phyloP scores from a whole-genome alignment of 352 stramenopile species.

The Pythium guiyangense region DNA sequence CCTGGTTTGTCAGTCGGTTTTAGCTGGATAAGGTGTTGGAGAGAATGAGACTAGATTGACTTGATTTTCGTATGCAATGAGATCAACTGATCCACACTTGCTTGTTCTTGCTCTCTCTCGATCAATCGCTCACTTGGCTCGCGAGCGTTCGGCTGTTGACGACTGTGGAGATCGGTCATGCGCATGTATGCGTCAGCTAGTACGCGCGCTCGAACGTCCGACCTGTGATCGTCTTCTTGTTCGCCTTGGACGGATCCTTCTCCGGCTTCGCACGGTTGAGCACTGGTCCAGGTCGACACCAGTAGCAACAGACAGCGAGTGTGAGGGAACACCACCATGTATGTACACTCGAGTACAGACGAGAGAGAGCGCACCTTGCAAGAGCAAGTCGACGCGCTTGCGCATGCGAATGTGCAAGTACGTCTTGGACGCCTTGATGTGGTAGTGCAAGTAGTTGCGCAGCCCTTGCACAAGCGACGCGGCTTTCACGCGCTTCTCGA shows the following conservation, averaged over 20 bases:
- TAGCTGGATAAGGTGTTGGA: too few relatives aligned
- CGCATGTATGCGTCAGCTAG: neutral
- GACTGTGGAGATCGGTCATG: too few relatives aligned
- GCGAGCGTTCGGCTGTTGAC: too few relatives aligned
- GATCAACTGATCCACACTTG: too few relatives aligned
- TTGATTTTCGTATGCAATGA: too few relatives aligned
- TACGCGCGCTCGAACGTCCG: slow-evolving; percentile 86
- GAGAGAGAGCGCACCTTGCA: slow-evolving; percentile 81
- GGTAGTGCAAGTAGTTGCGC: slow-evolving; percentile 94
- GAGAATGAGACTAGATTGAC: too few relatives aligned
- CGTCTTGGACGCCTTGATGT: slow-evolving; percentile 96
- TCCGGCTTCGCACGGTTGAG: slow-evolving; percentile 89
- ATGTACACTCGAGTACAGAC: too few relatives aligned
- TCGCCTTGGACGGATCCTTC: slow-evolving; percentile 83
- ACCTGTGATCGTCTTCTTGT: slow-evolving; percentile 91
- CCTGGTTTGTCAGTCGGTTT: too few relatives aligned
- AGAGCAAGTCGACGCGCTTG: slow-evolving; percentile 88
- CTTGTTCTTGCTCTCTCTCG: too few relatives aligned
- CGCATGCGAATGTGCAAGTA: slow-evolving; percentile 96
- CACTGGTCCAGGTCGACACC: slow-evolving; percentile 32
- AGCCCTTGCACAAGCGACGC: slow-evolving; percentile 87
- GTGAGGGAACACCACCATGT: too few relatives aligned
- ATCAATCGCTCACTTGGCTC: too few relatives aligned
- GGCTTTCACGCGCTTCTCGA: slow-evolving; percentile 85
- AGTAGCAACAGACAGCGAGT: neutral